Percentiles rank a stretch among this genome's conserved stretches.
These are phyloP conservation scores for Cenchrus purpureus DNA, from an alignment of 176 grass and related monocot genomes.

Conservation along the genomic window DNA sequence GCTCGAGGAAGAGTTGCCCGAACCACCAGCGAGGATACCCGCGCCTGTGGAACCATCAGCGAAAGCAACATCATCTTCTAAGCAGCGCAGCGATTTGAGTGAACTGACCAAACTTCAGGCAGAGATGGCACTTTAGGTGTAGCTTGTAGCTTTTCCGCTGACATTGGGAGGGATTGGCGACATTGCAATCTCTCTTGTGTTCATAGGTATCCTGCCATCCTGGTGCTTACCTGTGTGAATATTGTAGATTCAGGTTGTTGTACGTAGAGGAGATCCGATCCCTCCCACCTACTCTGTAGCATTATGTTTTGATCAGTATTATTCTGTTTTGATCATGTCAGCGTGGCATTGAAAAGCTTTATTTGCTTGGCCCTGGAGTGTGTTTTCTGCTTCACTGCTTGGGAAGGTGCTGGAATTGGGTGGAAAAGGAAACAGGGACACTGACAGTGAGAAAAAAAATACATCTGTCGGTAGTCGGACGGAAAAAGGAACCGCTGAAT, in stretches of 20 bases:
- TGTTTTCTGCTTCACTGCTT: too few species aligned
- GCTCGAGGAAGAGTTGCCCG: slow-evolving; percentile 47
- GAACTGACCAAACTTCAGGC: slow-evolving; percentile 60
- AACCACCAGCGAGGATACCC: slow-evolving; percentile 12
- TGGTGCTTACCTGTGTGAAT: neutral
- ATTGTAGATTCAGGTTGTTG: slow-evolving; percentile 30
- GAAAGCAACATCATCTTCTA: slow-evolving; percentile 16
- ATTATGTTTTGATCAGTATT: neutral
- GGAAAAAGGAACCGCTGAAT: too few species aligned
- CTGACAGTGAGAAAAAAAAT: too few species aligned
- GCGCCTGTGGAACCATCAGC: neutral
- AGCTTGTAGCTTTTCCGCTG: neutral
- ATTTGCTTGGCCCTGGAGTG: too few species aligned
- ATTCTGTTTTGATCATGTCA: neutral
- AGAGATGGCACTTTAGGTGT: slow-evolving; percentile 58
- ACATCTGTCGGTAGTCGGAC: too few species aligned
- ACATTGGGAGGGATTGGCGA: neutral
- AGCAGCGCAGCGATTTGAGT: slow-evolving; percentile 33
- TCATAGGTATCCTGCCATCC: neutral
- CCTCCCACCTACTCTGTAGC: neutral
- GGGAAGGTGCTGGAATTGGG: too few species aligned
- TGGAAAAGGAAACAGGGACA: too few species aligned
- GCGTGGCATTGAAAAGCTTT: too few species aligned
- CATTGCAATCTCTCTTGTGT: neutral
- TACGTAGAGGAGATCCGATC: neutral